These are phyloP conservation scores for Nothopassalora personata DNA, from an alignment of 2,329 filamentous ascomycete genomes.

Conservation along the genomic window DNA sequence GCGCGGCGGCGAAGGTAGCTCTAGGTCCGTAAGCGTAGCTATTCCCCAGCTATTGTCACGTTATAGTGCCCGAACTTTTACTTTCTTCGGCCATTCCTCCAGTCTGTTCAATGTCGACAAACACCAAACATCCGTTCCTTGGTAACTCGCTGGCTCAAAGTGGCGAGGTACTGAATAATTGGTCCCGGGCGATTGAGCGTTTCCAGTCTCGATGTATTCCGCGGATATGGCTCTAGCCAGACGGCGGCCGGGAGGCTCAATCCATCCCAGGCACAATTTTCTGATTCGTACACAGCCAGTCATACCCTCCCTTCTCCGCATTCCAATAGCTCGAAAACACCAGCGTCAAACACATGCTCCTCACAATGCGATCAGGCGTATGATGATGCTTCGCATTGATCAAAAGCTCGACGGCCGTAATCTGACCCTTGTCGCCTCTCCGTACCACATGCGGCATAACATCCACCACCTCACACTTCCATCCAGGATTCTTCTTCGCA, in stretches of 20 bases:
- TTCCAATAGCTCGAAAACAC: not conserved
- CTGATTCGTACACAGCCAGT: not conserved
- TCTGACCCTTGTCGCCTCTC: not conserved
- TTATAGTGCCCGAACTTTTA: too few relatives aligned
- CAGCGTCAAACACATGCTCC: not conserved
- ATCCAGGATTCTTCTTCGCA: not conserved
- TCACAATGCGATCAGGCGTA: not conserved
- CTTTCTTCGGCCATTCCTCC: too few relatives aligned
- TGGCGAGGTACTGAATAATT: too few relatives aligned
- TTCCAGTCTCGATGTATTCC: too few relatives aligned
- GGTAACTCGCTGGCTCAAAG: too few relatives aligned
- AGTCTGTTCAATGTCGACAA: too few relatives aligned
- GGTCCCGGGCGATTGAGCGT: too few relatives aligned
- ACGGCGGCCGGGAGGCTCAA: not conserved
- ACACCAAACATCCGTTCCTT: too few relatives aligned
- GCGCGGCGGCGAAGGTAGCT: too few relatives aligned
- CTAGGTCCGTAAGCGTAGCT: too few relatives aligned
- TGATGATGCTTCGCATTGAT: conserved; percentile 1
- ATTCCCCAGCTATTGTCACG: too few relatives aligned
- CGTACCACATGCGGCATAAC: not conserved
- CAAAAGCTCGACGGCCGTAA: not conserved
- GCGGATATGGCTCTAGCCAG: too few relatives aligned
- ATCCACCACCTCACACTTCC: not conserved
- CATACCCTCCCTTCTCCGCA: not conserved
- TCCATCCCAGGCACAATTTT: not conserved